These are phyloP conservation scores for Prunus kanzakura DNA, from an alignment of 306 rosid species.

Conservation along the genomic window DNA sequence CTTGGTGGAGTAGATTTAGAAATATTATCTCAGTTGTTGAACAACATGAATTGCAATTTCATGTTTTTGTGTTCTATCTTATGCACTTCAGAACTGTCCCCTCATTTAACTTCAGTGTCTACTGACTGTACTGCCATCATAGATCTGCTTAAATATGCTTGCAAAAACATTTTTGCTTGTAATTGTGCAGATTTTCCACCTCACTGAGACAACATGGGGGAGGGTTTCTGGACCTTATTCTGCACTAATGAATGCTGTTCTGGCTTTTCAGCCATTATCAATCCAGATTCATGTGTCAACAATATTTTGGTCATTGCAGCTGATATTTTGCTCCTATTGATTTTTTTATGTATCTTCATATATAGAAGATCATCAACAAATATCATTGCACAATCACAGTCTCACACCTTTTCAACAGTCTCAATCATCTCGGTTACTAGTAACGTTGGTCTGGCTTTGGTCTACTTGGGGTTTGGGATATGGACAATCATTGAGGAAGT, in stretches of 20 bases:
- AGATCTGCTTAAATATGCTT: not conserved
- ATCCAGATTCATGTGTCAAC: slow-evolving; percentile 24
- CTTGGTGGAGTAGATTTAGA: too few species aligned
- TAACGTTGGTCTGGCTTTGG: slow-evolving; percentile 24
- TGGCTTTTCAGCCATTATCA: slow-evolving; percentile 8
- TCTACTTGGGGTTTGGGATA: slow-evolving; percentile 27
- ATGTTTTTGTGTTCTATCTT: not conserved
- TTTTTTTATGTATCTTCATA: slow-evolving; percentile 6
- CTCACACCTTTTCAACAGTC: not conserved
- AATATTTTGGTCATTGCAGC: slow-evolving; percentile 15
- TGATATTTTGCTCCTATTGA: slow-evolving; percentile 18
- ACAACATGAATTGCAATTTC: not conserved
- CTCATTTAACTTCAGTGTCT: not conserved
- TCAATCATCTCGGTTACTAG: slow-evolving; percentile 1
- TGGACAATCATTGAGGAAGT: slow-evolving; percentile 17
- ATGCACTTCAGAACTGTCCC: not conserved
- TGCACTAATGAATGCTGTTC: slow-evolving; percentile 18
- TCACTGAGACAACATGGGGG: not conserved
- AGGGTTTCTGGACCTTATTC: slow-evolving; percentile 12
- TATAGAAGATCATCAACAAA: slow-evolving; percentile 6
- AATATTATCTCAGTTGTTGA: too few species aligned
- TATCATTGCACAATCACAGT: not conserved
- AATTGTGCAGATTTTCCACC: slow-evolving; percentile 8
- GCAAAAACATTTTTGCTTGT: not conserved
- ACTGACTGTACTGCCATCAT: not conserved